phyloP scores from a whole-genome alignment of 805 yeast genomes.

The Ogataea wickerhamii region DNA sequence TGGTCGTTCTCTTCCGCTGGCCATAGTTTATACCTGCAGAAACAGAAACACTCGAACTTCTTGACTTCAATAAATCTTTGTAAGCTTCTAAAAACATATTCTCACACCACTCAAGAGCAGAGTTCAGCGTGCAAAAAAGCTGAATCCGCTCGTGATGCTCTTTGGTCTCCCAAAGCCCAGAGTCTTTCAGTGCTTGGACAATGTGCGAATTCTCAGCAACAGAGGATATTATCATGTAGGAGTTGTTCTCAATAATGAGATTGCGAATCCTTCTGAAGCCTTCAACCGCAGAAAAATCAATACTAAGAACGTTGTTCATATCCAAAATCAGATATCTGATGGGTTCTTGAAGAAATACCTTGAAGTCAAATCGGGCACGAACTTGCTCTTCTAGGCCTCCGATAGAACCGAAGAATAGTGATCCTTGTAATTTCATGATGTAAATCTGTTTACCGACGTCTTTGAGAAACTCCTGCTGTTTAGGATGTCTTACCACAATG shows the following conservation, averaged over 20 bases:
- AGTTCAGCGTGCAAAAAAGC: slow-evolving; percentile 74
- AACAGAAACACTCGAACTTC: slow-evolving; percentile 5
- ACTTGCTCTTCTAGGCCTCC: slow-evolving; percentile 83
- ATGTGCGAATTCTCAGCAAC: slow-evolving; percentile 64
- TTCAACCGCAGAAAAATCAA: slow-evolving; percentile 95
- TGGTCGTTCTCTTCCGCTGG: slow-evolving; percentile 15
- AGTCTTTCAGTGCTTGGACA: slow-evolving; percentile 71
- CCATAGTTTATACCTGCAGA: not conserved
- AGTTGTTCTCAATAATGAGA: slow-evolving; percentile 61
- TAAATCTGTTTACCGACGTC: slow-evolving; percentile 90
- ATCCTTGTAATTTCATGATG: slow-evolving; percentile 81
- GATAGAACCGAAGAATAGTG: slow-evolving; percentile 91
- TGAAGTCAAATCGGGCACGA: slow-evolving; percentile 59
- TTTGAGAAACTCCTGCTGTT: slow-evolving; percentile 77
- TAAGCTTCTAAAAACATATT: slow-evolving; percentile 74
- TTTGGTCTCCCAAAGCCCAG: slow-evolving; percentile 68
- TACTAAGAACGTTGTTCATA: slow-evolving; percentile 72
- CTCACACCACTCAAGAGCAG: slow-evolving; percentile 96
- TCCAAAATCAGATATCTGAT: slow-evolving; percentile 81
- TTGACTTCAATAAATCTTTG: slow-evolving; percentile 30
- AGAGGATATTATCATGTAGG: slow-evolving; percentile 75
- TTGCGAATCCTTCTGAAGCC: slow-evolving; percentile 87
- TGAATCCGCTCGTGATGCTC: slow-evolving; percentile 45
- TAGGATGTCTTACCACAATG: slow-evolving; percentile 86
- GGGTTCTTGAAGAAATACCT: slow-evolving; percentile 48